Percentiles rank a stretch among this genome's conserved stretches.
These are phyloP conservation scores for Pyricularia sp. DNA, from an alignment of 2,329 filamentous ascomycete genomes.

Conservation along the genomic window DNA sequence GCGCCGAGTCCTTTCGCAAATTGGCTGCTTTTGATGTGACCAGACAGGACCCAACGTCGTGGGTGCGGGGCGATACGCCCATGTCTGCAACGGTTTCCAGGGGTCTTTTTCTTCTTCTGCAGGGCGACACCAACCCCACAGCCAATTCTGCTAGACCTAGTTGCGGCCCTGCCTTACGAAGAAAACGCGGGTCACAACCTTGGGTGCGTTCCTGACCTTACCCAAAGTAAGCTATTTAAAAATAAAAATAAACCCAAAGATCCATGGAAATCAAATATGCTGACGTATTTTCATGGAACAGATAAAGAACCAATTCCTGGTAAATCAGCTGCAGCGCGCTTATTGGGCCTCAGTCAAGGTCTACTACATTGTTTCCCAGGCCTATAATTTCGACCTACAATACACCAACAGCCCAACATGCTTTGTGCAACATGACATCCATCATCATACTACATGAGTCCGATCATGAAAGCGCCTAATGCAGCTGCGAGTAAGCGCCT, in stretches of 20 bases:
- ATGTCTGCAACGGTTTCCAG: background rate
- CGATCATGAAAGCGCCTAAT: background rate
- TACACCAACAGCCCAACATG: background rate
- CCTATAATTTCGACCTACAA: background rate
- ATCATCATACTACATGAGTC: background rate
- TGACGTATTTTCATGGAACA: too few relatives aligned
- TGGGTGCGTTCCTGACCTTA: too few relatives aligned
- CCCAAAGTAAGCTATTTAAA: background rate
- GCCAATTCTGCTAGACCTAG: background rate
- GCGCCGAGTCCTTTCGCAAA: background rate
- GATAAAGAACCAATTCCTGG: too few relatives aligned
- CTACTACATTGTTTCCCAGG: background rate
- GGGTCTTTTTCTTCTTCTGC: background rate
- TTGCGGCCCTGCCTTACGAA: background rate
- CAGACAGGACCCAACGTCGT: background rate
- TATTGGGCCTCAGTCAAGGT: background rate
- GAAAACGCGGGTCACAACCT: background rate
- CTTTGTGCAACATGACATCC: background rate
- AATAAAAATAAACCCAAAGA: too few relatives aligned
- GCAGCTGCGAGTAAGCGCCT: background rate
- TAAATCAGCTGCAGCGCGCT: background rate
- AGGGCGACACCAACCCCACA: background rate
- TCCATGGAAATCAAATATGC: too few relatives aligned
- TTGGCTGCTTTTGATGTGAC: background rate
- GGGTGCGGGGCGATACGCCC: background rate